Evolutionary conservation across 148 eudicot species (phyloP).

Genomic region (Amaranthus palmeri): DNA sequence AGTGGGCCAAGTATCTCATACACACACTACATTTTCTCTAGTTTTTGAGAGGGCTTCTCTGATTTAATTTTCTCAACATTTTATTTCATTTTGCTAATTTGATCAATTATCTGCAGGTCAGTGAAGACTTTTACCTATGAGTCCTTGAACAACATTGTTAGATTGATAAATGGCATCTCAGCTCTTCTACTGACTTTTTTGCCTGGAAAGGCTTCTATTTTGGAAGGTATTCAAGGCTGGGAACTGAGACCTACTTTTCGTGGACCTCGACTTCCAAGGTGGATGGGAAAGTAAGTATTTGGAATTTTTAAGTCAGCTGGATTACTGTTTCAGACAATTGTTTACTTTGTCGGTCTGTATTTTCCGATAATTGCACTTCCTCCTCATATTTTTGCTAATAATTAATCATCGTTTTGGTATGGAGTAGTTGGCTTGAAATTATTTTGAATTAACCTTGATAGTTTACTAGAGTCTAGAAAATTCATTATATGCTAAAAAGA

Average conservation of each 20-base stretch:
- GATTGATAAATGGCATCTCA: conserved; percentile 86
- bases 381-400: background rate
- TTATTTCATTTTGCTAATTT: background rate
- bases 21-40: no score
- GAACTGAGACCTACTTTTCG: conserved; percentile 91
- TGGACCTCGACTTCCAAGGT: conserved; percentile 91
- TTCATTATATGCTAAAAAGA: background rate
- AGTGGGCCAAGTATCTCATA: no score
- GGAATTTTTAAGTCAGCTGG: background rate
- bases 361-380: background rate
- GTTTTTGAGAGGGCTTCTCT: no score
- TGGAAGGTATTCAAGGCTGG: conserved; percentile 99
- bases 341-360: background rate
- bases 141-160: conserved; percentile 67
- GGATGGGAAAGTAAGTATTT: conserved; percentile 94
- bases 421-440: background rate
- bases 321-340: background rate
- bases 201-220: conserved; percentile 85
- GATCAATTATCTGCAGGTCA: conserved; percentile 47
- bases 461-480: no score
- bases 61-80: background rate
- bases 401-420: background rate
- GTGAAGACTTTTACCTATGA: conserved; percentile 91
- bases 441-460: background rate
- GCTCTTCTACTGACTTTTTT: conserved; percentile 74